Evolutionary conservation across 768 basidiomycete species (phyloP).

Genomic region (Gloeopeniophorella convolvens): DNA sequence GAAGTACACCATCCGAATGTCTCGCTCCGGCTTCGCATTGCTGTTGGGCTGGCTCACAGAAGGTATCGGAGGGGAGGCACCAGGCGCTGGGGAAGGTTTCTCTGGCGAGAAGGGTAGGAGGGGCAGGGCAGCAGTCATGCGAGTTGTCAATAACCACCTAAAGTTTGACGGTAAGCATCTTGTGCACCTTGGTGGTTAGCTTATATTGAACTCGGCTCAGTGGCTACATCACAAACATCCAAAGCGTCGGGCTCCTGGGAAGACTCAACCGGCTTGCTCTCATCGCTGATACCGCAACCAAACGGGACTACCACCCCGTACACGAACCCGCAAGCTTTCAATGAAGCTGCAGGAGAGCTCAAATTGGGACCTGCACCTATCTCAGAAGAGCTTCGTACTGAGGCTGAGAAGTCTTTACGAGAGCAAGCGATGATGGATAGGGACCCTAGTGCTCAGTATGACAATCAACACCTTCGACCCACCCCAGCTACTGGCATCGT

Average conservation of each 20-base stretch:
- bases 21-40: slow-evolving; percentile 84
- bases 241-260: slow-evolving; percentile 68
- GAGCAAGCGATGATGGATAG: slow-evolving; percentile 77
- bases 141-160: slow-evolving; percentile 90
- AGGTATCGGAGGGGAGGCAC: slow-evolving; percentile 78
- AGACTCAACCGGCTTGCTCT: slow-evolving; percentile 78
- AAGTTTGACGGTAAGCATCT: slow-evolving; percentile 71
- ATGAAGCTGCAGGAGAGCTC: slow-evolving; percentile 65
- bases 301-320: slow-evolving; percentile 42
- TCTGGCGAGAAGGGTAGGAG: slow-evolving; percentile 76
- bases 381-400: slow-evolving; percentile 70
- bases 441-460: slow-evolving; percentile 60
- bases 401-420: slow-evolving; percentile 71
- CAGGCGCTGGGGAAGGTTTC: slow-evolving; percentile 75
- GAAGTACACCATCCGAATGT: slow-evolving; percentile 87
- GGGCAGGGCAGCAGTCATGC: slow-evolving; percentile 85
- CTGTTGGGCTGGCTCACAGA: slow-evolving; percentile 96
- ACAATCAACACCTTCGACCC: slow-evolving; percentile 49
- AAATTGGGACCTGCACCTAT: slow-evolving; percentile 83
- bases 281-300: slow-evolving; percentile 65
- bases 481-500: slow-evolving; percentile 46
- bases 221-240: slow-evolving; percentile 64
- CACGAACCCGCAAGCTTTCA: slow-evolving; percentile 67
- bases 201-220: slow-evolving; percentile 32
- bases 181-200: not conserved